Conservation (phyloP, 2,329 filamentous ascomycete species). For the Fusarium brachygibbosum region DNA sequence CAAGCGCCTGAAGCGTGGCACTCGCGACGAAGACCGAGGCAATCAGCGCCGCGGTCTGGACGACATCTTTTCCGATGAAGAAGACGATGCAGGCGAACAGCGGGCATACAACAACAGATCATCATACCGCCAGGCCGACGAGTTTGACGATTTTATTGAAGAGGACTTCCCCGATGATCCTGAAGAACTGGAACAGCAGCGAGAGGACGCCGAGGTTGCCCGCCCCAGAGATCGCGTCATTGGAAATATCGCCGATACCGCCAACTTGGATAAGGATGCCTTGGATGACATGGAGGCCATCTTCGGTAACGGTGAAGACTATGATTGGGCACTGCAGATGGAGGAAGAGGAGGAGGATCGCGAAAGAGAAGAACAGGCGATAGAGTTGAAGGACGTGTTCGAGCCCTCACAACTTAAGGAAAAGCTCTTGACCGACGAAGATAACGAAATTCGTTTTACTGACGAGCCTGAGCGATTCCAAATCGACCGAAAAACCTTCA, state of each 20-base stretch:
- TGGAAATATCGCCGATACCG: conserved; percentile 79
- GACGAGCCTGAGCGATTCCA: conserved; percentile 97
- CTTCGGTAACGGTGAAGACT: conserved; percentile 95
- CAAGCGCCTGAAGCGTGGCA: conserved; percentile 95
- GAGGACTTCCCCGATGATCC: conserved; percentile 94
- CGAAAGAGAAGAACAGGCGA: conserved; percentile 81
- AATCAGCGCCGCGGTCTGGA: conserved; percentile 80
- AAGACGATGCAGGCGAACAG: conserved; percentile 77
- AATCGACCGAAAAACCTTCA: conserved; percentile 89
- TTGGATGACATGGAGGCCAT: conserved; percentile 97
- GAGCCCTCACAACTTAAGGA: conserved; percentile 95
- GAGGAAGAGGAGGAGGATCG: conserved; percentile 89
- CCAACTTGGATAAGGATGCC: conserved; percentile 90
- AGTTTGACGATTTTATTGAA: conserved; percentile 97
- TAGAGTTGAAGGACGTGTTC: conserved; percentile 97
- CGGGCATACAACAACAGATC: conserved; percentile 61
- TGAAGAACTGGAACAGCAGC: conserved; percentile 78
- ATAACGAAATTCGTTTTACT: conserved; percentile 87
- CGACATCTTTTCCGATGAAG: conserved; percentile 96
- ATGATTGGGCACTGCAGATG: conserved; percentile 91
- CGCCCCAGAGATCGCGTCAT: conserved; percentile 80
- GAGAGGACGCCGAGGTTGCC: conserved; percentile 90
- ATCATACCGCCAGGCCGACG: conserved; percentile 75
- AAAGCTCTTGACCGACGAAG: conserved; percentile 94
- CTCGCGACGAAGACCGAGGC: conserved; percentile 76